Evolutionary conservation across 352 stramenopile genomes (phyloP).

Genomic region (Pythium oligandrum): DNA sequence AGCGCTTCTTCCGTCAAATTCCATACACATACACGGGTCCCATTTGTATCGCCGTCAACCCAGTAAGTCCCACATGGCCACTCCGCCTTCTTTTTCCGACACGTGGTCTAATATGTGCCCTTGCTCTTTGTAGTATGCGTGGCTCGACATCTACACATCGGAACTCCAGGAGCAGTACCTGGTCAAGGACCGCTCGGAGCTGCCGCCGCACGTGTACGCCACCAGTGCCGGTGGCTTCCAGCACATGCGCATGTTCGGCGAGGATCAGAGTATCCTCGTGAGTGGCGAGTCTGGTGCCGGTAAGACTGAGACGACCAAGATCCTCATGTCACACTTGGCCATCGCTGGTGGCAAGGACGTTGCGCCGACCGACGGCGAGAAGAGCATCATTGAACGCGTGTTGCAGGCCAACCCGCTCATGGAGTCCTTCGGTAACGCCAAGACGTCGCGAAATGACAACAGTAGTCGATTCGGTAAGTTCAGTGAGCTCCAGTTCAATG

Average conservation of each 20-base stretch:
- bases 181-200: conserved; percentile 54
- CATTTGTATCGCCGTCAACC: conserved; percentile 97
- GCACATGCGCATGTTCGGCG: conserved; percentile 78
- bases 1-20: conserved; percentile 81
- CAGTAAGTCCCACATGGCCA: conserved; percentile 48
- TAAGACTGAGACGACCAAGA: conserved; percentile 96
- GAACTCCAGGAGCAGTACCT: conserved; percentile 80
- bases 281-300: conserved; percentile 89
- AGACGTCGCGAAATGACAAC: conserved; percentile 96
- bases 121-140: conserved; percentile 71
- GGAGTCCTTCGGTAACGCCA: conserved; percentile 96
- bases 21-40: conserved; percentile 97
- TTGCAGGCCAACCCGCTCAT: conserved; percentile 83
- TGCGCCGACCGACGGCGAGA: conserved; percentile 28
- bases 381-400: conserved; percentile 79
- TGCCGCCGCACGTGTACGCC: conserved; percentile 81
- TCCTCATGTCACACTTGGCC: conserved; percentile 94
- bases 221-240: conserved; percentile 72
- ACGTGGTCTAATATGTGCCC: neutral
- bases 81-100: neutral
- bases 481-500: conserved; percentile 93
- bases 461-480: conserved; percentile 95
- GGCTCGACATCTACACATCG: conserved; percentile 87
- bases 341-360: conserved; percentile 29
- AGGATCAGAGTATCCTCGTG: conserved; percentile 81